Evolutionary conservation across 768 basidiomycete genomes (phyloP).

Genomic region (Paxillus involutus): DNA sequence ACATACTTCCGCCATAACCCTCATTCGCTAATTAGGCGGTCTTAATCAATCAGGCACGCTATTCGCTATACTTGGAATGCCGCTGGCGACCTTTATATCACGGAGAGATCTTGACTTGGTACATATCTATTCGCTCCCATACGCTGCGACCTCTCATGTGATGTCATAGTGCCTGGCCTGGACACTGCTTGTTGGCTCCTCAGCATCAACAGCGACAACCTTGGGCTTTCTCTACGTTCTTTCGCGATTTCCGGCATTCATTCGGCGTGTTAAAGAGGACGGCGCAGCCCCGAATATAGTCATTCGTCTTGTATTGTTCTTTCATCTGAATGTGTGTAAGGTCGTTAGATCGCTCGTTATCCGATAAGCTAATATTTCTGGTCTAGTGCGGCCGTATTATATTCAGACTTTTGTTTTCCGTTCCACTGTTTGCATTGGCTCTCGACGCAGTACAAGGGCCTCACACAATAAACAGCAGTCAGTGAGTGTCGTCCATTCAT

Average conservation of each 20-base stretch:
- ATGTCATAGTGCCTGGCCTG: conserved; percentile 61
- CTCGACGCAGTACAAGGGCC: conserved; percentile 58
- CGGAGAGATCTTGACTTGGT: conserved; percentile 62
- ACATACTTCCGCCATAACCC: background rate
- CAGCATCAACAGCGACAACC: conserved; percentile 66
- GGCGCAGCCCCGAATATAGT: conserved; percentile 77
- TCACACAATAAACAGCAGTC: conserved; percentile 49
- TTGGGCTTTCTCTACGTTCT: conserved; percentile 72
- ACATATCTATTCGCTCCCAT: conserved; percentile 3
- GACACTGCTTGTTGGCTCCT: conserved; percentile 73
- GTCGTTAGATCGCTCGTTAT: background rate
- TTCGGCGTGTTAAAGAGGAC: conserved; percentile 66
- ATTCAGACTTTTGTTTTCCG: conserved; percentile 73
- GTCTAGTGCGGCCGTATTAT: conserved; percentile 64
- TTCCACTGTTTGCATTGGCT: conserved; percentile 64
- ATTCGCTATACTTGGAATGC: conserved; percentile 68
- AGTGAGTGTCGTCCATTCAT: conserved; percentile 43
- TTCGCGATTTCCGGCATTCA: conserved; percentile 66
- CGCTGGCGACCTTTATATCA: conserved; percentile 61
- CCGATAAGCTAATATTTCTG: background rate
- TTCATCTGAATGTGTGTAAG: conserved; percentile 69
- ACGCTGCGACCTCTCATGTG: conserved; percentile 10
- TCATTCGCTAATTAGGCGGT: conserved; percentile 13
- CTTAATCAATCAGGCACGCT: conserved; percentile 50
- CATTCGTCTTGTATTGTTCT: conserved; percentile 71